Conservation (phyloP, 345 rosid genomes). For the Theobroma cacao region DNA sequence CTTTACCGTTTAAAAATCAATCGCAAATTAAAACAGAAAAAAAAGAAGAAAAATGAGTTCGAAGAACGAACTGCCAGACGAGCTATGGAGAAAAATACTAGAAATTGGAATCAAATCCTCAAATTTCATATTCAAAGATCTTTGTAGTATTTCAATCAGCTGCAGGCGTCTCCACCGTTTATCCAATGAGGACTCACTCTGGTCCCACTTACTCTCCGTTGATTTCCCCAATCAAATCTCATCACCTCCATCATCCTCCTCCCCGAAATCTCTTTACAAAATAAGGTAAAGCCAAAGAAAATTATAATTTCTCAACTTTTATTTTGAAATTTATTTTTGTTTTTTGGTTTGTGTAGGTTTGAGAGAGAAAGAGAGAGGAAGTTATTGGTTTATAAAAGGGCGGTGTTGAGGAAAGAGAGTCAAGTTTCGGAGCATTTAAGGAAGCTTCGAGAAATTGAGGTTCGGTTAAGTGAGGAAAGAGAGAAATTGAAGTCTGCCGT, state of each 20-base stretch:
- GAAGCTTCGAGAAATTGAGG: conserved; percentile 54
- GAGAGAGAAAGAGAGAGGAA: conserved; percentile 67
- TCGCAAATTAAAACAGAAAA: not conserved
- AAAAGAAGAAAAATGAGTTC: not conserved
- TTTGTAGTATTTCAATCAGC: conserved; percentile 81
- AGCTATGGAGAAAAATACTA: conserved; percentile 70
- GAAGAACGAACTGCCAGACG: conserved; percentile 55
- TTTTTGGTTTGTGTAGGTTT: conserved; percentile 43
- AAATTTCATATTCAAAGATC: conserved; percentile 52
- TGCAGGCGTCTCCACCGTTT: conserved; percentile 67
- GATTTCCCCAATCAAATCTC: conserved; percentile 38
- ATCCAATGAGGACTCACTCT: conserved; percentile 63
- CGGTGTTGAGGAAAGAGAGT: conserved; percentile 72
- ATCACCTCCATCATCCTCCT: conserved; percentile 24
- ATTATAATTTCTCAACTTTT: not conserved
- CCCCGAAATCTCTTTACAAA: conserved; percentile 45
- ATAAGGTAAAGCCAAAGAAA: conserved; percentile 35
- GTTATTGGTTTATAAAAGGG: conserved; percentile 52
- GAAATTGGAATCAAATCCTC: conserved; percentile 47
- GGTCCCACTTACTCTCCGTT: conserved; percentile 51
- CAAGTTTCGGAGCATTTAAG: conserved; percentile 46
- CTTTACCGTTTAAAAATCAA: conserved; percentile 6
- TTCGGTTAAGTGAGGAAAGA: conserved; percentile 41
- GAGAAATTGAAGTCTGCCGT: conserved; percentile 41
- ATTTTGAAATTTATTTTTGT: not conserved